These are phyloP conservation scores for Aureobasidium vineae DNA, from an alignment of 2,329 filamentous ascomycete genomes.

Conservation along the genomic window DNA sequence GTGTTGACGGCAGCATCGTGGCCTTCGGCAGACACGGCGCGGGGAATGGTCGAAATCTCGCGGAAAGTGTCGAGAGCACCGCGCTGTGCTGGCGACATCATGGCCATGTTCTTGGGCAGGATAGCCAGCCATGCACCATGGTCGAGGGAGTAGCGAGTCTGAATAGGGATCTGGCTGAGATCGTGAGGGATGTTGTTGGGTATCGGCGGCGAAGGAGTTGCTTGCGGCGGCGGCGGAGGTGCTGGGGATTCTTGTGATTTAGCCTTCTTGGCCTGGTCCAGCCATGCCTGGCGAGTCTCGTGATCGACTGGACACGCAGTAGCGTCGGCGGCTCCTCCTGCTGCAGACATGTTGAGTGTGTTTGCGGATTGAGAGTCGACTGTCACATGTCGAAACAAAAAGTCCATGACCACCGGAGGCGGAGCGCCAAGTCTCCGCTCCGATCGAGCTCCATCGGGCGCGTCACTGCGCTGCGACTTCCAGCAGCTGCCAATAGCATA, in stretches of 20 bases:
- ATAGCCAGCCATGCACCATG: conserved; percentile 36
- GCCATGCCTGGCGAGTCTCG: conserved; percentile 83
- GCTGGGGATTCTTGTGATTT: conserved; percentile 28
- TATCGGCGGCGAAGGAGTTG: conserved; percentile 31
- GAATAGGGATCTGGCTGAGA: conserved; percentile 27
- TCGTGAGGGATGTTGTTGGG: conserved; percentile 41
- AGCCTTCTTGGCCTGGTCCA: conserved; percentile 54
- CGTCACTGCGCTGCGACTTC: conserved; percentile 17
- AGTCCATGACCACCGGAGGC: not conserved
- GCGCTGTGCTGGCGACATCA: conserved; percentile 39
- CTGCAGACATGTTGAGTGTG: conserved; percentile 15
- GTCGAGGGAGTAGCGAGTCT: conserved; percentile 37
- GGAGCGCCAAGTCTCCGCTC: not conserved
- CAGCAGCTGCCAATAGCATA: conserved; percentile 8
- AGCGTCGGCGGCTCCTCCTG: conserved; percentile 11
- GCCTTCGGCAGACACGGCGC: conserved; percentile 43
- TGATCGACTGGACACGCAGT: conserved; percentile 81
- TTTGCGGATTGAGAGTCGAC: not conserved
- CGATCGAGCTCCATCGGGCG: conserved; percentile 4
- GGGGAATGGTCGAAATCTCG: conserved; percentile 73
- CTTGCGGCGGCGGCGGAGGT: conserved; percentile 41
- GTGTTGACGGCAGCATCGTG: conserved; percentile 38
- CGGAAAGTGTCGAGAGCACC: conserved; percentile 61
- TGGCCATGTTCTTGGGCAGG: conserved; percentile 31
- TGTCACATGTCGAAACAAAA: conserved; percentile 23